phyloP scores from a whole-genome alignment of 2,329 filamentous ascomycete species.

The Ophiostoma triangulosporum region DNA sequence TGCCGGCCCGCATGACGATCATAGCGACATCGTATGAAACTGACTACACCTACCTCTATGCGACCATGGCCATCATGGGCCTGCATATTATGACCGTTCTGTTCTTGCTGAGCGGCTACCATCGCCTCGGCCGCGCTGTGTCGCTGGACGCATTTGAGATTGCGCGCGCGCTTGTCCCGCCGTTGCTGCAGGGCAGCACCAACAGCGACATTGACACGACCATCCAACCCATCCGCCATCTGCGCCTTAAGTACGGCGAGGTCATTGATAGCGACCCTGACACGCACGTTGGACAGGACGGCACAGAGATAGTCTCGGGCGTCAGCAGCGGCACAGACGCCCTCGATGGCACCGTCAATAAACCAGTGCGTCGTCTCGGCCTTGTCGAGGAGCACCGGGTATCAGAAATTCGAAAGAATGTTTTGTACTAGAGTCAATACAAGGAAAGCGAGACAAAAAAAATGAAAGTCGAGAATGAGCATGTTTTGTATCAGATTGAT shows the following conservation, averaged over 20 bases:
- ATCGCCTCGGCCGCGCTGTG: background rate
- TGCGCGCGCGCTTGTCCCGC: conserved; percentile 2
- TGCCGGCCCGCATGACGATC: background rate
- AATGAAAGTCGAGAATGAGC: no score
- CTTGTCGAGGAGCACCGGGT: background rate
- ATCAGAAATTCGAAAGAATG: background rate
- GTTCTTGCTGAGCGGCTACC: conserved; percentile 1
- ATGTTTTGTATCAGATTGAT: no score
- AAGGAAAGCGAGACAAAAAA: no score
- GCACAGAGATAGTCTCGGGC: background rate
- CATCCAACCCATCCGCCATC: background rate
- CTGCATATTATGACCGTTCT: background rate
- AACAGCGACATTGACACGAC: conserved; percentile 1
- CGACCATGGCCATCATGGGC: background rate
- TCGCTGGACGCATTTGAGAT: conserved; percentile 4
- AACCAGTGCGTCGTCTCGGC: background rate
- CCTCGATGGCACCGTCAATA: background rate
- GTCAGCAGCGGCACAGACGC: background rate
- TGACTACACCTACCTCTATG: conserved; percentile 2
- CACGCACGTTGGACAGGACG: background rate
- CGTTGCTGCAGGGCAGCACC: conserved; percentile 3
- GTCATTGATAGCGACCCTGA: background rate
- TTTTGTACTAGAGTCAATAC: background rate
- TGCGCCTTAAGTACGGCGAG: background rate
- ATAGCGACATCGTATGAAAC: background rate